These are phyloP conservation scores for Epicoccum sorghinum DNA, from an alignment of 2,329 filamentous ascomycete species.

Conservation along the genomic window DNA sequence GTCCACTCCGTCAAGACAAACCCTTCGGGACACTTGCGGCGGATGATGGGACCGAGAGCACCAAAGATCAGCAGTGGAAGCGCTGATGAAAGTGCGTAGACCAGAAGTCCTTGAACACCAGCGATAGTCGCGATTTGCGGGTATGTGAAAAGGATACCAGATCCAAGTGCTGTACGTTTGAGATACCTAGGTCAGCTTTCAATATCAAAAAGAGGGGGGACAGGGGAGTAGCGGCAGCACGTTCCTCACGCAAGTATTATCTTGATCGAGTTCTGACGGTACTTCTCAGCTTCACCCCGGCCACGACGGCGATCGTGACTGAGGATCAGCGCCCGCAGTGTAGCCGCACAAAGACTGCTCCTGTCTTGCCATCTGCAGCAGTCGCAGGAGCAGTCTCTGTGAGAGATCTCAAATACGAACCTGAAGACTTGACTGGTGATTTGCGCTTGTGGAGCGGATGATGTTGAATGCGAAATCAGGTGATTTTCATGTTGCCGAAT, in stretches of 20 bases:
- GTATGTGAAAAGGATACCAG: constrained; percentile 82
- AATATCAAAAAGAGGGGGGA: constrained; percentile 42
- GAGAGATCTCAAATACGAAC: constrained; percentile 51
- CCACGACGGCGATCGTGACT: constrained; percentile 8
- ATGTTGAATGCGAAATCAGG: constrained; percentile 10
- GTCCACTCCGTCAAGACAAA: constrained; percentile 88
- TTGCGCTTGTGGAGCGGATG: no score
- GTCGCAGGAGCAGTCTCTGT: constrained; percentile 30
- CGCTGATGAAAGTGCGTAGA: constrained; percentile 76
- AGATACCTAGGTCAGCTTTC: constrained; percentile 43
- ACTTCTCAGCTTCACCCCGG: constrained; percentile 82
- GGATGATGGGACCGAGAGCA: constrained; percentile 75
- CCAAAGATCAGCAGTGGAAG: constrained; percentile 78
- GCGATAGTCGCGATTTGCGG: constrained; percentile 79
- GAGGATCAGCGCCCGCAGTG: constrained; percentile 83
- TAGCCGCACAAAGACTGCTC: constrained; percentile 57
- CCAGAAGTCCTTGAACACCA: constrained; percentile 77
- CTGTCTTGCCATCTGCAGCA: constrained; percentile 6
- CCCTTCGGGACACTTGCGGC: constrained; percentile 79
- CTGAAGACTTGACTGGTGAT: constrained; percentile 20
- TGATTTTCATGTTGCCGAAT: constrained; percentile 31
- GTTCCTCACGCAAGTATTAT: constrained; percentile 99
- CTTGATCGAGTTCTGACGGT: constrained; percentile 98
- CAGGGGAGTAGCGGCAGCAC: constrained; percentile 79
- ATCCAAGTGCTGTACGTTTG: constrained; percentile 71